phyloP scores from a whole-genome alignment of 108 stramenopile species.

The Cyclotella baltica region DNA sequence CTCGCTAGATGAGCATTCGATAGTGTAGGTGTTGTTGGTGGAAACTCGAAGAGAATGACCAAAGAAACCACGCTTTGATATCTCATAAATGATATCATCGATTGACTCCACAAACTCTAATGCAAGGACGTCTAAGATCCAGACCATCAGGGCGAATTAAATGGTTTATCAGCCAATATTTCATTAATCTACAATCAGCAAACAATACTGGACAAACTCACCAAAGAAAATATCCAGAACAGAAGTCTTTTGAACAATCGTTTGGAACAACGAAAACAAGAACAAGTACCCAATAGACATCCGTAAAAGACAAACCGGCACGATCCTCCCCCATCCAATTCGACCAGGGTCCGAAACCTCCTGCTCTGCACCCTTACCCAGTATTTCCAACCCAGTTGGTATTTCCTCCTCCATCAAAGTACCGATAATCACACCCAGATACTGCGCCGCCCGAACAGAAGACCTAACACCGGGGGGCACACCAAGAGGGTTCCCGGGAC shows the following conservation, averaged over 20 bases:
- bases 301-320: not conserved
- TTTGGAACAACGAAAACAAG: not conserved
- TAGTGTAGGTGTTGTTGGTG: not conserved
- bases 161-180: not conserved
- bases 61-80: too few species aligned
- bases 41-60: too few species aligned
- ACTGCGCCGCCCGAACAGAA: constrained; percentile 36
- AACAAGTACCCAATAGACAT: not conserved
- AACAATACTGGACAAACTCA: not conserved
- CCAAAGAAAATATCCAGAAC: not conserved
- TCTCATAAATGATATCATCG: too few species aligned
- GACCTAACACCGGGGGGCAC: constrained; percentile 20
- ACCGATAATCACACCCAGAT: too few species aligned
- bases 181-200: not conserved
- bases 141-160: not conserved
- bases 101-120: too few species aligned
- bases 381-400: too few species aligned
- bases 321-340: too few species aligned
- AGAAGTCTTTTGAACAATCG: not conserved
- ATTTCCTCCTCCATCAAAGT: too few species aligned
- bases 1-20: not conserved
- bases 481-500: constrained; percentile 22
- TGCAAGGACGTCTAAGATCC: not conserved
- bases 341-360: too few species aligned
- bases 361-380: too few species aligned